Evolutionary conservation across 2,329 filamentous ascomycete genomes (phyloP).

Genomic region (Epichloe uncinata): DNA sequence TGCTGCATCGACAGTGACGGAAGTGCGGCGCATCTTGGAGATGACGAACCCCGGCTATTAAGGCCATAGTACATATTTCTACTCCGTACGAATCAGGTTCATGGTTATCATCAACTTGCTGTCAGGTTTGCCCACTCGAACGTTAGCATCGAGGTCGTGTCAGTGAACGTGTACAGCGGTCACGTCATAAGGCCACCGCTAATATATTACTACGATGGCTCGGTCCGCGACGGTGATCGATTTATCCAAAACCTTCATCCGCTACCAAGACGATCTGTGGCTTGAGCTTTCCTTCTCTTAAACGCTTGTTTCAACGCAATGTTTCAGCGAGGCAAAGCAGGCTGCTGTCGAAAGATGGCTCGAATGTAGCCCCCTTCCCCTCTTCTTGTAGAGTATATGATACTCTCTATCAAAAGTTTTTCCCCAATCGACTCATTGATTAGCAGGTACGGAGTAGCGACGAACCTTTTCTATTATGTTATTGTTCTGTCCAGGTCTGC

Average conservation of each 20-base stretch:
- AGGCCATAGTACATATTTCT: not conserved
- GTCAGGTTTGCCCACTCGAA: not conserved
- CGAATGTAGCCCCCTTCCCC: too few species aligned
- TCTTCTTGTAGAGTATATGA: too few species aligned
- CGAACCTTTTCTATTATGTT: too few species aligned
- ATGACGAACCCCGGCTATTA: not conserved
- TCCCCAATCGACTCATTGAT: too few species aligned
- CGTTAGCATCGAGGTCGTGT: not conserved
- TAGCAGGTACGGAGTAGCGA: too few species aligned
- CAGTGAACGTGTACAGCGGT: not conserved
- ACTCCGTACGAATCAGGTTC: too few species aligned
- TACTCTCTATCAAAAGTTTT: too few species aligned
- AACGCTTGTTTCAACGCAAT: too few species aligned
- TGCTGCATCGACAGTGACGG: not conserved
- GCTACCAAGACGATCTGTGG: not conserved
- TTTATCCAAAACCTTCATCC: not conserved
- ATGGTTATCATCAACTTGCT: too few species aligned
- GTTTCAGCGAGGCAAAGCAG: too few species aligned
- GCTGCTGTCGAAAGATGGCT: too few species aligned
- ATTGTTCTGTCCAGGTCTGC: too few species aligned
- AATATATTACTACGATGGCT: not conserved
- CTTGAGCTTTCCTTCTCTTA: not conserved
- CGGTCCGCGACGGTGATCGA: not conserved
- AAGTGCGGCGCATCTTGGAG: not conserved
- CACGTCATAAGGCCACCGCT: not conserved